Evolutionary conservation across 768 basidiomycete genomes (phyloP).

Genomic region (Cantharellus cinnabarinus): DNA sequence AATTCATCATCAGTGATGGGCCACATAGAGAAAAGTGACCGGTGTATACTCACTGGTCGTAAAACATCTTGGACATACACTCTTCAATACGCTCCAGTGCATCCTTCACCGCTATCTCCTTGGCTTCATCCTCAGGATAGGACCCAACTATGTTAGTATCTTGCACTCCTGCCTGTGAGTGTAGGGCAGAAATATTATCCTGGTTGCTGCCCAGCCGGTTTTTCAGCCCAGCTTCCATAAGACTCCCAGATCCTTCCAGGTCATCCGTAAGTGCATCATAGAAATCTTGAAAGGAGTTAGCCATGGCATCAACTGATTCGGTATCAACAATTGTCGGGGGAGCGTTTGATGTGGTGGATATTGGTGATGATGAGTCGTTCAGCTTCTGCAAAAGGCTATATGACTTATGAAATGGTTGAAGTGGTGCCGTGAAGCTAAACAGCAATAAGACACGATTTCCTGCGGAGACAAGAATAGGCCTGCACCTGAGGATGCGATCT

Average conservation of each 20-base stretch:
- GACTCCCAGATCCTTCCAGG: slow-evolving; percentile 19
- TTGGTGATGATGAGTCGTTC: neutral
- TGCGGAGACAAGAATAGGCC: slow-evolving; percentile 1
- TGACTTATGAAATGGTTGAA: slow-evolving; percentile 36
- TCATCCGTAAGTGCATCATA: slow-evolving; percentile 48
- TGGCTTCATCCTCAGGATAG: slow-evolving; percentile 14
- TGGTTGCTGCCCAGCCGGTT: too few relatives aligned
- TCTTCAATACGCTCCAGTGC: slow-evolving; percentile 56
- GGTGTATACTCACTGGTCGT: slow-evolving; percentile 43
- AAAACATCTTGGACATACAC: slow-evolving; percentile 50
- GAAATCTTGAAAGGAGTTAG: slow-evolving; percentile 47
- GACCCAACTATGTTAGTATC: slow-evolving; percentile 1
- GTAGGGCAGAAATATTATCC: too few relatives aligned
- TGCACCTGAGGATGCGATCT: slow-evolving; percentile 31
- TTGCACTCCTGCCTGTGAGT: too few relatives aligned
- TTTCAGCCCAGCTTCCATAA: slow-evolving; percentile 14
- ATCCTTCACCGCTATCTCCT: slow-evolving; percentile 18
- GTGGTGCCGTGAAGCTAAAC: slow-evolving; percentile 24
- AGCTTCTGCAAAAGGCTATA: slow-evolving; percentile 8
- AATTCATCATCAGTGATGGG: neutral
- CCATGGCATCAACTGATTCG: slow-evolving; percentile 18
- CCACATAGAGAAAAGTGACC: neutral
- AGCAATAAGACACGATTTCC: neutral
- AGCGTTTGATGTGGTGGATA: slow-evolving; percentile 3
- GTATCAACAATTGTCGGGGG: slow-evolving; percentile 11